phyloP scores from a whole-genome alignment of 352 stramenopile genomes.

The Pythium oligandrum region DNA sequence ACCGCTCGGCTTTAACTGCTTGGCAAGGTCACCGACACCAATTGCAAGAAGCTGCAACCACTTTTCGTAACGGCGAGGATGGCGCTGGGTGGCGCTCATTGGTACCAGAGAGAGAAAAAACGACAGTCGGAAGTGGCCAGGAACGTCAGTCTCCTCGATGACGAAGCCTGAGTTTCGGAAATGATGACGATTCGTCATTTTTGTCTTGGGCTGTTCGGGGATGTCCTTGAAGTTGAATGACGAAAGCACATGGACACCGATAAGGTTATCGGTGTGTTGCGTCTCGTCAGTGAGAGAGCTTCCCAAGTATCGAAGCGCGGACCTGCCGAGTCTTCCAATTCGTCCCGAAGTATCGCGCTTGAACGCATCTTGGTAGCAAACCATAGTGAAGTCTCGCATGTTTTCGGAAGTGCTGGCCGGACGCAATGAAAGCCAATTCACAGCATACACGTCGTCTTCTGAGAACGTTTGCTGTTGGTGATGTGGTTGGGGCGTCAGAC shows the following conservation, averaged over 20 bases:
- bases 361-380: conserved; percentile 70
- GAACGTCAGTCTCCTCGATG: conserved; percentile 41
- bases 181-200: conserved; percentile 44
- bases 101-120: conserved; percentile 58
- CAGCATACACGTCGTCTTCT: conserved; percentile 63
- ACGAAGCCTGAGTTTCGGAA: conserved; percentile 65
- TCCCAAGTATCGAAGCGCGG: neutral
- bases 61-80: conserved; percentile 46
- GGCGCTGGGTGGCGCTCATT: conserved; percentile 33
- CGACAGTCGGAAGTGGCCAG: conserved; percentile 37
- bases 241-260: conserved; percentile 51
- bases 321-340: conserved; percentile 11
- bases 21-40: conserved; percentile 26
- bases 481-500: conserved; percentile 44
- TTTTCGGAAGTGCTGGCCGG: conserved; percentile 33
- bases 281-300: neutral
- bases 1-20: conserved; percentile 20
- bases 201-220: conserved; percentile 36
- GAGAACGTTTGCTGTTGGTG: conserved; percentile 25
- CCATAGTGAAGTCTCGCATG: conserved; percentile 56
- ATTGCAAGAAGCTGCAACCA: conserved; percentile 46
- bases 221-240: conserved; percentile 70
- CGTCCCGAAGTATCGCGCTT: conserved; percentile 24
- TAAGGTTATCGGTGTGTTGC: conserved; percentile 14
- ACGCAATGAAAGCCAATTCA: conserved; percentile 63